These are phyloP conservation scores for Apophysomyces elegans DNA, from an alignment of 371 early-diverging fungal species.

Conservation along the genomic window DNA sequence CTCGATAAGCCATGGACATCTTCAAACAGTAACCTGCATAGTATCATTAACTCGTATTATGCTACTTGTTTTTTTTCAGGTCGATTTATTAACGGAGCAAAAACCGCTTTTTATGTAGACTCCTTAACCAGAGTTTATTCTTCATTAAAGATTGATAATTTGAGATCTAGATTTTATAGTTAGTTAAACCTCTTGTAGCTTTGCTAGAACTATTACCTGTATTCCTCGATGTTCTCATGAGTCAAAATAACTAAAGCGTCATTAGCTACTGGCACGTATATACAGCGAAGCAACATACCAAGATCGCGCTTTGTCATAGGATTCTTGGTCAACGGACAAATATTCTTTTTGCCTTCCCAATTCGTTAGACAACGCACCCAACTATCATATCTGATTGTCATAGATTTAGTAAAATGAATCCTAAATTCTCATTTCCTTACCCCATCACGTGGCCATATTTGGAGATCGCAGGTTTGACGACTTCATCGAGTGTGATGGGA, in stretches of 20 bases:
- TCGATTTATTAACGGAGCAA: too few relatives aligned
- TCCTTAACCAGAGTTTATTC: too few relatives aligned
- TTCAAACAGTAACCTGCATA: too few relatives aligned
- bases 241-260: slow-evolving; percentile 66
- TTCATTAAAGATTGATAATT: slow-evolving; percentile 4
- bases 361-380: slow-evolving; percentile 91
- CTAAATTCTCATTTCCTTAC: slow-evolving; percentile 30
- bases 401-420: neutral
- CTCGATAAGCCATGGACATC: too few relatives aligned
- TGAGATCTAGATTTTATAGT: neutral
- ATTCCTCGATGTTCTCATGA: slow-evolving; percentile 85
- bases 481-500: slow-evolving; percentile 91
- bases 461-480: slow-evolving; percentile 92
- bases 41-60: too few relatives aligned
- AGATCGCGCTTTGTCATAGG: slow-evolving; percentile 90
- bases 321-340: slow-evolving; percentile 94
- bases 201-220: slow-evolving; percentile 40
- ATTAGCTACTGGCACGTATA: neutral
- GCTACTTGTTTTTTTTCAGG: too few relatives aligned
- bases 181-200: neutral
- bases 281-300: slow-evolving; percentile 29
- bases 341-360: slow-evolving; percentile 80
- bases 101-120: too few relatives aligned
- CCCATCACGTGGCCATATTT: slow-evolving; percentile 97
- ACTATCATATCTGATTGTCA: slow-evolving; percentile 68